Evolutionary conservation across 2,329 filamentous ascomycete genomes (phyloP).

Genomic region (Alternaria atra): DNA sequence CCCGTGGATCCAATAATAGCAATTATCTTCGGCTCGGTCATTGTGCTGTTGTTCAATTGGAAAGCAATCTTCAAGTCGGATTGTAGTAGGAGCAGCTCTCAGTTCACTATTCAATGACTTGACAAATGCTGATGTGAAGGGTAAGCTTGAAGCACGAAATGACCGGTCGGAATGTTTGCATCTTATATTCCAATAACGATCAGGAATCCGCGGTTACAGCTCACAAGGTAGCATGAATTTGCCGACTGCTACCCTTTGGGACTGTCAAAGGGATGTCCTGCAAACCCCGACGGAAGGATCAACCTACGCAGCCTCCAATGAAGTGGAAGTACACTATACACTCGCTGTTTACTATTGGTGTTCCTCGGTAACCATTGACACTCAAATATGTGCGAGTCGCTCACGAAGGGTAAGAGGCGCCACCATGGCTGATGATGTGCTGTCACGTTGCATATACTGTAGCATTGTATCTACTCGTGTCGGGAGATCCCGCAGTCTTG

Average conservation of each 20-base stretch:
- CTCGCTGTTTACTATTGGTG: background rate
- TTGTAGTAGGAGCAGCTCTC: background rate
- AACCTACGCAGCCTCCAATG: background rate
- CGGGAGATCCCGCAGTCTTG: background rate
- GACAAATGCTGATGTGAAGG: background rate
- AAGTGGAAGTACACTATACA: background rate
- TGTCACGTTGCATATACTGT: background rate
- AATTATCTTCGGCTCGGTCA: background rate
- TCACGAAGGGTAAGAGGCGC: background rate
- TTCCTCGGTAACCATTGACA: background rate
- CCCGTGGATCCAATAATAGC: background rate
- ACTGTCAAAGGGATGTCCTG: background rate
- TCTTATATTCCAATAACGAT: background rate
- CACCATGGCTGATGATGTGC: background rate
- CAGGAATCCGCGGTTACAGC: background rate
- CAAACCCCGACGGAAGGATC: background rate
- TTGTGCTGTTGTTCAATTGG: background rate
- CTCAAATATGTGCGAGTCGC: background rate
- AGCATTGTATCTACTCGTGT: background rate
- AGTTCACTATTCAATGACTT: background rate
- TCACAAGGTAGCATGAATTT: background rate
- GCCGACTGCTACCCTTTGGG: background rate
- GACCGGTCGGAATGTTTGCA: background rate
- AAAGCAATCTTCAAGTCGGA: background rate
- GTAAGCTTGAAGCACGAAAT: background rate